Evolutionary conservation across 23 red algal genomes (phyloP).

Genomic region (Gracilaria caudata): DNA sequence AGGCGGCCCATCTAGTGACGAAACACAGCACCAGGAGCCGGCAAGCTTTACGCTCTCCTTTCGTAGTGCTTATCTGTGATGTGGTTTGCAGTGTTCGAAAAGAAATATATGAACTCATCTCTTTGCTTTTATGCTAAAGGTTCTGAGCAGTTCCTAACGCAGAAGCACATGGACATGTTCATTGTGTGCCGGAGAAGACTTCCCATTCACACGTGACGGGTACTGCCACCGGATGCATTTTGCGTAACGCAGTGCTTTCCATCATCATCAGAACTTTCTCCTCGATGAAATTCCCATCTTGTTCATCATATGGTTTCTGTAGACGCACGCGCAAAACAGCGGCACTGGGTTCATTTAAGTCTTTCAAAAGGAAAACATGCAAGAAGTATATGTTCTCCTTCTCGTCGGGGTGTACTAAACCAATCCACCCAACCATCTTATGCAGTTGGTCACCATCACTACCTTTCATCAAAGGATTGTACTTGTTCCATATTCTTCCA

Average conservation of each 20-base stretch:
- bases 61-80: too few species aligned
- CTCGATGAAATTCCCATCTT: background rate
- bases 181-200: too few species aligned
- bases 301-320: background rate
- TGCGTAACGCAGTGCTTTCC: background rate
- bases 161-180: too few species aligned
- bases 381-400: background rate
- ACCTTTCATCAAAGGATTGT: background rate
- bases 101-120: too few species aligned
- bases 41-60: too few species aligned
- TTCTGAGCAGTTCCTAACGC: too few species aligned
- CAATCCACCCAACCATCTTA: background rate
- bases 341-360: background rate
- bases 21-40: too few species aligned
- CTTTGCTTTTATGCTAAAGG: too few species aligned
- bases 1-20: too few species aligned
- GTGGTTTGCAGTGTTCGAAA: too few species aligned
- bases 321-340: background rate
- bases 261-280: background rate
- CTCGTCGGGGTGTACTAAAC: background rate
- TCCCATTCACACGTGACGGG: background rate
- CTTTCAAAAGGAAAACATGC: background rate
- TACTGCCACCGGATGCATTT: background rate
- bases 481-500: background rate
- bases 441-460: background rate